These are phyloP conservation scores for Alternaria ethzedia DNA, from an alignment of 2,329 filamentous ascomycete species.

Conservation along the genomic window DNA sequence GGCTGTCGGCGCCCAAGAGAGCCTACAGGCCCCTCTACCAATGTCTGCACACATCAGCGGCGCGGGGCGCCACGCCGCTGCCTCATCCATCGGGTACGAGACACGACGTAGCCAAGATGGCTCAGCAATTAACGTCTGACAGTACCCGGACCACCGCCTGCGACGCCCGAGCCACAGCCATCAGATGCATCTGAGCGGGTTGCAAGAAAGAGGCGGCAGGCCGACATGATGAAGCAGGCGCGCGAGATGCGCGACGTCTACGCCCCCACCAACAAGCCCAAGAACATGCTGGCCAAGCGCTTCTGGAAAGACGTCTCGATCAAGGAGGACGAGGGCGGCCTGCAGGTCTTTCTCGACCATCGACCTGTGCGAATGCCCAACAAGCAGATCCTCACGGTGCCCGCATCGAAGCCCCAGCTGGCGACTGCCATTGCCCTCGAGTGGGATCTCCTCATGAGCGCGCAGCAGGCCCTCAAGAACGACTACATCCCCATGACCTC, in stretches of 20 bases:
- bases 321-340: constrained; percentile 63
- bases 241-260: constrained; percentile 51
- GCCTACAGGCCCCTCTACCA: constrained; percentile 34
- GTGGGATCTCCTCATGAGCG: constrained; percentile 85
- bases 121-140: constrained; percentile 2
- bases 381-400: constrained; percentile 74
- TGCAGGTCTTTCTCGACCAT: constrained; percentile 75
- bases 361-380: constrained; percentile 79
- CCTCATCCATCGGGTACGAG: constrained; percentile 56
- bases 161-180: constrained; percentile 58
- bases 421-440: constrained; percentile 87
- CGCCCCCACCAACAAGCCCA: constrained; percentile 49
- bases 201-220: constrained; percentile 58
- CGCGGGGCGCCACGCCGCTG: constrained; percentile 61
- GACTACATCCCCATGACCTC: constrained; percentile 92
- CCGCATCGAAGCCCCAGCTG: constrained; percentile 77
- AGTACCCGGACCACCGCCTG: constrained; percentile 65
- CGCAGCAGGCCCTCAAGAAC: constrained; percentile 81
- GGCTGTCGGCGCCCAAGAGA: constrained; percentile 23
- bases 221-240: constrained; percentile 56
- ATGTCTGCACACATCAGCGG: constrained; percentile 52
- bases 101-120: not conserved
- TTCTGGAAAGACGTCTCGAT: constrained; percentile 90
- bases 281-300: constrained; percentile 66
- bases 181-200: constrained; percentile 57